These are phyloP conservation scores for Dactylorhiza incarnata DNA, from an alignment of 106 monocot species.

Conservation along the genomic window DNA sequence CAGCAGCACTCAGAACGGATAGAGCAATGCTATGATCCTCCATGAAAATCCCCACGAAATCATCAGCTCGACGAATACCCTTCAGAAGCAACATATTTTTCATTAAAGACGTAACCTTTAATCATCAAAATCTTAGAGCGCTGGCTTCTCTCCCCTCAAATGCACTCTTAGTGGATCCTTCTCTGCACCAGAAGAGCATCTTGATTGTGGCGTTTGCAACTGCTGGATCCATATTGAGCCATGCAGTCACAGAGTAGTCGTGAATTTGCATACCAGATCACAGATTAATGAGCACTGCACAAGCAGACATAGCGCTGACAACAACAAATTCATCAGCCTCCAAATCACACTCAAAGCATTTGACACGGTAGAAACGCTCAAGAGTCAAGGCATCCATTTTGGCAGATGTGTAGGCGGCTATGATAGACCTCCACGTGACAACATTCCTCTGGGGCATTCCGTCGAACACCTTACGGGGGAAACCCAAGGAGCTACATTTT, in stretches of 20 bases:
- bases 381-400: conserved; percentile 11
- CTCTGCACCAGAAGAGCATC: conserved; percentile 39
- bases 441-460: conserved; percentile 25
- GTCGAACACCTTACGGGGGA: conserved; percentile 21
- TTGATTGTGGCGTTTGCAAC: conserved; percentile 30
- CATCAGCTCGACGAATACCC: neutral
- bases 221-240: conserved; percentile 16
- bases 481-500: conserved; percentile 8
- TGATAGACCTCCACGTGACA: conserved; percentile 28
- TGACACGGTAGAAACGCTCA: conserved; percentile 16
- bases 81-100: conserved; percentile 18
- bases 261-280: conserved; percentile 34
- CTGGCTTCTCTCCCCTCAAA: conserved; percentile 23
- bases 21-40: conserved; percentile 24
- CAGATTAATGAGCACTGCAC: conserved; percentile 23
- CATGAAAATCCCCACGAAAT: conserved; percentile 9
- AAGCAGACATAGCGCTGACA: conserved; percentile 37
- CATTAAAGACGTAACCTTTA: conserved; percentile 38
- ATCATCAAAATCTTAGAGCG: conserved; percentile 29
- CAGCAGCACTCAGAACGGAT: conserved; percentile 27
- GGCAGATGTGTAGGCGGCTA: conserved; percentile 14
- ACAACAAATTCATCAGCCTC: conserved; percentile 31
- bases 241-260: conserved; percentile 7
- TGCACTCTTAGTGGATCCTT: conserved; percentile 23
- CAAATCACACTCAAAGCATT: conserved; percentile 8